Evolutionary conservation across 2,329 filamentous ascomycete species (phyloP).

Genomic region (Cercospora sp.): DNA sequence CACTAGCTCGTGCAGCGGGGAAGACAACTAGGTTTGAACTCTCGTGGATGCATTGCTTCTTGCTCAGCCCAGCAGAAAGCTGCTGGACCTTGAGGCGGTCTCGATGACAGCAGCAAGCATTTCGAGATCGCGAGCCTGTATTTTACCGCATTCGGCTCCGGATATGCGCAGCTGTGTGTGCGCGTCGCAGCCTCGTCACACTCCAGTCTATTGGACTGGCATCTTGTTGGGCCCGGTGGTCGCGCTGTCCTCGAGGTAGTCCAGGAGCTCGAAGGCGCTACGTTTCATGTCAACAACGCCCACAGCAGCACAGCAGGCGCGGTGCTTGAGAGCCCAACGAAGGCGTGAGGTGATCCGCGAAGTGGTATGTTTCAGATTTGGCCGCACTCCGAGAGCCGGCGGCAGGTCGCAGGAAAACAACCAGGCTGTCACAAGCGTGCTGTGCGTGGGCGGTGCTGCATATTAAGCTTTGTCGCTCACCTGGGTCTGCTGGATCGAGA

Average conservation of each 20-base stretch:
- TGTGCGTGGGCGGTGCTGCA: neutral
- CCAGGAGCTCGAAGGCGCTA: neutral
- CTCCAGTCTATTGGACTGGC: neutral
- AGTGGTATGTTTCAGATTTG: constrained; percentile 3
- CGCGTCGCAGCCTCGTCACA: neutral
- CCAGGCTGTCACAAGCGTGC: neutral
- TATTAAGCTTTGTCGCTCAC: neutral
- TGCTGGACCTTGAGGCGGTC: neutral
- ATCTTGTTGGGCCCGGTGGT: neutral
- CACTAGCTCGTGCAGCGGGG: constrained; percentile 7
- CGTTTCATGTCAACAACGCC: neutral
- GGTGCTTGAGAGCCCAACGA: neutral
- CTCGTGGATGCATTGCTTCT: constrained; percentile 4
- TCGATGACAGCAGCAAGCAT: neutral
- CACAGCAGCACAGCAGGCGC: neutral
- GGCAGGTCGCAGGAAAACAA: neutral
- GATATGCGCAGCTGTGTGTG: neutral
- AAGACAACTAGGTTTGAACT: neutral
- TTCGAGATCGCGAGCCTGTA: neutral
- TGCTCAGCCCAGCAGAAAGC: neutral
- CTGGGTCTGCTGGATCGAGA: neutral
- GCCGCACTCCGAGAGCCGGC: neutral
- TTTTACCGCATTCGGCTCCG: neutral
- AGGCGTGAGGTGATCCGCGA: neutral
- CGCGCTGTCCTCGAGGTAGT: neutral